Base-by-base conservation (phyloP, 805 yeast genomes). In the Sugiyamaella americana region DNA sequence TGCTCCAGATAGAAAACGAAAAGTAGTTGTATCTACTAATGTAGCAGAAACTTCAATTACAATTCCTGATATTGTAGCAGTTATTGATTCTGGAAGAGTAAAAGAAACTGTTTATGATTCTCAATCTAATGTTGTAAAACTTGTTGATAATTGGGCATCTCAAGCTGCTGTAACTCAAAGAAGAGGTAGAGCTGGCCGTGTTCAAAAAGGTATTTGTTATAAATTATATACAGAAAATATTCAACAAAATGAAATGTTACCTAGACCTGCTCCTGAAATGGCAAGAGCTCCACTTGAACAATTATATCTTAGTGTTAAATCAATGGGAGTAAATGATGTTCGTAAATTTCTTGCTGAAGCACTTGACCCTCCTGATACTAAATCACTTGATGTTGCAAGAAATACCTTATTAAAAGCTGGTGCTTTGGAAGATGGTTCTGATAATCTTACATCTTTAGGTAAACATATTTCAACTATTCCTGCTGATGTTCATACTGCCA, bases 141-240 rank as follows among this genome's bases (percentile, higher is more conserved):
- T 91, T 40, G 71, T 79, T 3, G 97, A 91, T 57, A 71, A 74
- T 3, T 91, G 95, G 87, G 87, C 87, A 19, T 89, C 98, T 0
- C 77, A 76, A 52, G 97, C 98, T 0, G 96, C 94, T 58, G 82
- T 82, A 19, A 76, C 79, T 19, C 98, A 91, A 65, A 76, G 98
- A 67, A 73, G 96, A 63, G 98, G 98, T 62, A 84, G 98, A 70
- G 91, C 97, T n/a, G 98, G 98, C 52, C 89, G 98, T 76, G 87
- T 91, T 10, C 76, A 81, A 30, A 72, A 72, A 21, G 98, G 98
- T 48, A 68, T 71, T 11, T 88, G 97, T 52, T 91, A 79, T 64
- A 88, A 85, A 59, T 60, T 91, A 40, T 91, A 77, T 64, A 82
- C 96, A 1, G 67, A 69, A 44, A 76, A 76, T 2, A 75, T 86